These are phyloP conservation scores for Daldinia eschscholtzii DNA, from an alignment of 2,329 filamentous ascomycete genomes.

Conservation along the genomic window DNA sequence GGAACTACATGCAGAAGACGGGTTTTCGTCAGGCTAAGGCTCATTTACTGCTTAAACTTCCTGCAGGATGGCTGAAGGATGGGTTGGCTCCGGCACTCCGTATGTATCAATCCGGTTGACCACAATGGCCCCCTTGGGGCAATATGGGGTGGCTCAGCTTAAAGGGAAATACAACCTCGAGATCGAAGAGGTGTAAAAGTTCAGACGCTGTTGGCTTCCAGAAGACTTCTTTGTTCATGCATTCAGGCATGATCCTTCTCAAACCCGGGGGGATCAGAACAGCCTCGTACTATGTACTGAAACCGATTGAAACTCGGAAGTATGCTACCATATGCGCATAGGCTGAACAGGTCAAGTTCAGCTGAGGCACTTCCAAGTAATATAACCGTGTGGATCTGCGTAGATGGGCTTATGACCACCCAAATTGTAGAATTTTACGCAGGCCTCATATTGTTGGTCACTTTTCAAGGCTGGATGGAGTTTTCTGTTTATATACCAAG, in stretches of 20 bases:
- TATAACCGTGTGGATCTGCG: conserved; percentile 25
- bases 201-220: conserved; percentile 30
- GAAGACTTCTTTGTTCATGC: conserved; percentile 39
- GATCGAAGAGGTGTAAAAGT: conserved; percentile 14
- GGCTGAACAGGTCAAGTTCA: conserved; percentile 26
- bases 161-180: conserved; percentile 11
- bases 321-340: conserved; percentile 15
- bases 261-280: conserved; percentile 21
- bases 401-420: conserved; percentile 8
- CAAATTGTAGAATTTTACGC: conserved; percentile 4
- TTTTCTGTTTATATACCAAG: conserved; percentile 2
- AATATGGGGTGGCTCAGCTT: conserved; percentile 22
- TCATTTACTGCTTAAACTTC: not conserved
- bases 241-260: conserved; percentile 31
- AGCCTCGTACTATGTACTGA: conserved; percentile 17
- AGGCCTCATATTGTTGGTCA: not conserved
- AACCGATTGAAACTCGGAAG: conserved; percentile 29
- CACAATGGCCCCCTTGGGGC: conserved; percentile 13
- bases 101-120: conserved; percentile 16
- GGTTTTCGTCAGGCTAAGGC: not conserved
- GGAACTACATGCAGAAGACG: conserved; percentile 14
- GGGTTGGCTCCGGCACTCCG: conserved; percentile 2
- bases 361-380: conserved; percentile 17
- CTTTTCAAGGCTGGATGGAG: not conserved
- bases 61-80: conserved; percentile 16